A percentile compares a stretch with the other conserved stretches of the same genome.
phyloP scores from a whole-genome alignment of 305 asterid genomes.

The Salvia sclarea region DNA sequence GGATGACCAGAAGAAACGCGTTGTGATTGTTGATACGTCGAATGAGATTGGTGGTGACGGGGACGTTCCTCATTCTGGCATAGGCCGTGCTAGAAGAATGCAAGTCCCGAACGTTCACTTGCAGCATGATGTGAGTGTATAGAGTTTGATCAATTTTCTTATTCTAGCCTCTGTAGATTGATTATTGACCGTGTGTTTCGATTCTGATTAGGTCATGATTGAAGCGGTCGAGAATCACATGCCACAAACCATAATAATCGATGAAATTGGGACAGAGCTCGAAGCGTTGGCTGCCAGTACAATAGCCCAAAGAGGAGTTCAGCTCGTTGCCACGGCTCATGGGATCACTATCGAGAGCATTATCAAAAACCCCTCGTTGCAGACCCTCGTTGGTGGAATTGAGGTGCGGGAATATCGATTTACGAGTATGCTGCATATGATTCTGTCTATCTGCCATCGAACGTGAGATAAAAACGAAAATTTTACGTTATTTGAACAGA shows the following conservation, averaged over 20 bases:
- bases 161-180: slow-evolving; percentile 25
- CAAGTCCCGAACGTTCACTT: slow-evolving; percentile 93
- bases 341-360: slow-evolving; percentile 91
- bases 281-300: slow-evolving; percentile 99
- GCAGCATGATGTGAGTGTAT: slow-evolving; percentile 83
- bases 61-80: slow-evolving; percentile 95
- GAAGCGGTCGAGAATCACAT: slow-evolving; percentile 99
- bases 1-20: slow-evolving; percentile 87
- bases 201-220: slow-evolving; percentile 76
- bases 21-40: slow-evolving; percentile 93
- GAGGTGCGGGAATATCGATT: too few species aligned
- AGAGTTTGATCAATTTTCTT: neutral
- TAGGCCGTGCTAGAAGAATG: slow-evolving; percentile 98
- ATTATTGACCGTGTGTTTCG: slow-evolving; percentile 16
- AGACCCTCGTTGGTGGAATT: slow-evolving; percentile 95
- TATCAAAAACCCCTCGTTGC: slow-evolving; percentile 86
- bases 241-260: slow-evolving; percentile 93
- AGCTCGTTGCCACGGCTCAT: slow-evolving; percentile 98
- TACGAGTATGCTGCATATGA: too few species aligned
- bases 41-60: slow-evolving; percentile 99
- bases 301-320: slow-evolving; percentile 99
- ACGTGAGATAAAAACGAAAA: neutral
- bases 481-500: slow-evolving; percentile 48
- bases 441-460: slow-evolving; percentile 15
- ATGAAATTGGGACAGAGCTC: slow-evolving; percentile 96